phyloP scores from a whole-genome alignment of 352 stramenopile species.

The Pythium periplocum region DNA sequence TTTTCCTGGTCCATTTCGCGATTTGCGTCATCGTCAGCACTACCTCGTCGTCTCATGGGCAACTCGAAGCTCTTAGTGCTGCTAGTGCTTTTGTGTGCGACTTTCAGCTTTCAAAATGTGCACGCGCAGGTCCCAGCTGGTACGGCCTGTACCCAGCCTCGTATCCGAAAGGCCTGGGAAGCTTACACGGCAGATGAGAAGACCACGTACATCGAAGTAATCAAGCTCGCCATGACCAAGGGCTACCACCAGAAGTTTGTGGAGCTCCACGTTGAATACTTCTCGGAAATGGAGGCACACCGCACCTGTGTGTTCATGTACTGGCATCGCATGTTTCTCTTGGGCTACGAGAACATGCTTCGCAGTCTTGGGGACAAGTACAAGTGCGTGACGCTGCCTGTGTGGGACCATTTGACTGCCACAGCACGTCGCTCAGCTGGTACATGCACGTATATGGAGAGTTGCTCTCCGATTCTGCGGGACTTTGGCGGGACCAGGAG shows the following conservation, averaged over 20 bases:
- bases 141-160: slow-evolving; percentile 10
- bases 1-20: too few species aligned
- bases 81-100: too few species aligned
- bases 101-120: too few species aligned
- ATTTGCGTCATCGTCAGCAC: too few species aligned
- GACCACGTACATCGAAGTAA: slow-evolving; percentile 21
- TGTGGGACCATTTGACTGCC: slow-evolving; percentile 27
- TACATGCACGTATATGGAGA: slow-evolving; percentile 21
- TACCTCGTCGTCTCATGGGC: too few species aligned
- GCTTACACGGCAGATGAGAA: slow-evolving; percentile 22
- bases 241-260: slow-evolving; percentile 32
- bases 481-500: slow-evolving; percentile 18
- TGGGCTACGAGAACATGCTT: slow-evolving; percentile 41
- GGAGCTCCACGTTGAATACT: slow-evolving; percentile 14
- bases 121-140: slow-evolving; percentile 1
- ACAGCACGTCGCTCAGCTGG: slow-evolving; percentile 11
- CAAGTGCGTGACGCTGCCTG: slow-evolving; percentile 25
- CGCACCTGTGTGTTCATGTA: slow-evolving; percentile 24
- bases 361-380: slow-evolving; percentile 22
- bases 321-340: slow-evolving; percentile 28
- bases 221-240: slow-evolving; percentile 19
- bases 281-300: slow-evolving; percentile 21
- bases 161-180: slow-evolving; percentile 30
- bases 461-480: slow-evolving; percentile 20
- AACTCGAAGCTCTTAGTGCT: too few species aligned